Conservation (phyloP, 768 basidiomycete genomes). For the Favolaschia claudopus region DNA sequence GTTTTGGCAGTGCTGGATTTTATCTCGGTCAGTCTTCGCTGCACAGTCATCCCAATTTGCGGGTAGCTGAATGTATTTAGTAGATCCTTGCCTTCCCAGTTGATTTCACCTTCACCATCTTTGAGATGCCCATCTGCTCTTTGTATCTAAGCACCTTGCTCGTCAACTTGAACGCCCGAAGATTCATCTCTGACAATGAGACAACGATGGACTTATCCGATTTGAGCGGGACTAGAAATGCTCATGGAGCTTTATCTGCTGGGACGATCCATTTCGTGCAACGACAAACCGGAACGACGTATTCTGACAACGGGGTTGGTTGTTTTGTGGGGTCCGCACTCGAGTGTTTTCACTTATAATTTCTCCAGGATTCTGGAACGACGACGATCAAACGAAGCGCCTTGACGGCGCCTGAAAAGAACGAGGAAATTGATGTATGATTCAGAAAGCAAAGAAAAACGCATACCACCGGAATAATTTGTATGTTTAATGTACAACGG, state of each 20-base stretch:
- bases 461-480: too few relatives aligned
- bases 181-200: background rate
- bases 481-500: too few relatives aligned
- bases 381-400: too few relatives aligned
- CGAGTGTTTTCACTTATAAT: too few relatives aligned
- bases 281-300: too few relatives aligned
- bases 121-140: constrained; percentile 41
- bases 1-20: constrained; percentile 20
- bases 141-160: constrained; percentile 43
- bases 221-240: background rate
- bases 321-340: too few relatives aligned
- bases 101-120: constrained; percentile 18
- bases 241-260: background rate
- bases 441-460: too few relatives aligned
- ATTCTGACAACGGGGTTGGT: too few relatives aligned
- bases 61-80: background rate
- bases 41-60: too few relatives aligned
- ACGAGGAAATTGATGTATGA: too few relatives aligned
- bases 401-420: too few relatives aligned
- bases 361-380: too few relatives aligned
- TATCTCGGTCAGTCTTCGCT: constrained; percentile 8
- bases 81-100: constrained; percentile 18
- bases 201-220: constrained; percentile 3
- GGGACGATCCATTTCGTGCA: constrained; percentile 7
- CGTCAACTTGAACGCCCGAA: constrained; percentile 39